Evolutionary conservation across 257 asterid species (phyloP).

Genomic region (Solanum chaucha): DNA sequence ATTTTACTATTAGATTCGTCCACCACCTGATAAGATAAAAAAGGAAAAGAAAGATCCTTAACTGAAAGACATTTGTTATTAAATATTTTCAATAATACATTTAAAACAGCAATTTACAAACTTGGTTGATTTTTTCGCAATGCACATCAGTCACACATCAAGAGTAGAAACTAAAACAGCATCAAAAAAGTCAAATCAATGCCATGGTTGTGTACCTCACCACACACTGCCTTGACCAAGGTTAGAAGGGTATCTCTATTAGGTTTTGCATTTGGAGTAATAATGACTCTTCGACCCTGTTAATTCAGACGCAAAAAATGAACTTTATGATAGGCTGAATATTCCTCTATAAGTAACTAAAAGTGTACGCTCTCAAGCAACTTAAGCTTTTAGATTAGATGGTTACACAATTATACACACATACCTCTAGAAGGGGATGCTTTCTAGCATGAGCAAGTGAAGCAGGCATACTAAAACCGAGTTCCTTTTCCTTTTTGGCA

Average conservation of each 20-base stretch:
- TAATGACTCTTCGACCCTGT: constrained; percentile 52
- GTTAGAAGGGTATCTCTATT: constrained; percentile 31
- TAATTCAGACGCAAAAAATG: constrained; percentile 8
- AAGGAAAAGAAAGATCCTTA: background rate
- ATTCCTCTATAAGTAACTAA: background rate
- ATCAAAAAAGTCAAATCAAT: background rate
- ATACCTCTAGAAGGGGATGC: constrained; percentile 60
- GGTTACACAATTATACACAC: background rate
- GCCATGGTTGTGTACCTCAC: constrained; percentile 38
- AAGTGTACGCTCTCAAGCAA: background rate
- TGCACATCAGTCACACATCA: background rate
- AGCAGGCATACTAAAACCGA: constrained; percentile 54
- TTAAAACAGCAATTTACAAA: background rate
- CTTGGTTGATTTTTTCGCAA: background rate
- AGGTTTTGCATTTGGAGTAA: constrained; percentile 62
- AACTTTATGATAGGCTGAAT: background rate
- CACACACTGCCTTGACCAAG: constrained; percentile 59
- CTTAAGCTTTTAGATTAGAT: background rate
- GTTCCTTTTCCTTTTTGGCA: constrained; percentile 65
- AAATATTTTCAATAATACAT: background rate
- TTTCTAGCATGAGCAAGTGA: constrained; percentile 52
- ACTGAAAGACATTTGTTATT: background rate
- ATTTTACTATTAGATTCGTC: constrained; percentile 6
- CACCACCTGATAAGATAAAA: constrained; percentile 37
- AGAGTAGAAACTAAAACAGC: background rate